A percentile compares a stretch with the other conserved stretches of the same genome.
These are phyloP conservation scores for Maudiozyma serrabonitensis DNA, from an alignment of 805 yeast genomes.

Conservation along the genomic window DNA sequence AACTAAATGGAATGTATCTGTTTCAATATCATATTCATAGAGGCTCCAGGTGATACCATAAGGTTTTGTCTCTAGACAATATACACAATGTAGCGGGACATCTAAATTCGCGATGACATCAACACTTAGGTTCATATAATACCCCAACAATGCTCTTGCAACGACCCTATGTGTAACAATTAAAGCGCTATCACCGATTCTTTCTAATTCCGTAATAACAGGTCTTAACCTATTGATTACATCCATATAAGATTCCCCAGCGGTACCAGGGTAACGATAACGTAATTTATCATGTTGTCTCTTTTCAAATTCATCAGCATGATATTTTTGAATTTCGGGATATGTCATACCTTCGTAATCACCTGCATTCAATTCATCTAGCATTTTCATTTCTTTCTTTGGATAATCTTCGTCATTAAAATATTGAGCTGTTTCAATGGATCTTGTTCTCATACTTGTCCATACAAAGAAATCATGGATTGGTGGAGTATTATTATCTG, in stretches of 20 bases:
- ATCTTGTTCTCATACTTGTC: slow-evolving; percentile 78
- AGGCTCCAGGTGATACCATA: slow-evolving; percentile 91
- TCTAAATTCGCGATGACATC: slow-evolving; percentile 82
- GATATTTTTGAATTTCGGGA: slow-evolving; percentile 61
- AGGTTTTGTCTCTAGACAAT: slow-evolving; percentile 84
- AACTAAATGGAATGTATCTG: slow-evolving; percentile 70
- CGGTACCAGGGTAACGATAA: slow-evolving; percentile 92
- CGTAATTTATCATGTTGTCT: slow-evolving; percentile 69
- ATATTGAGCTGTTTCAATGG: slow-evolving; percentile 65
- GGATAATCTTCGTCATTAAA: slow-evolving; percentile 70
- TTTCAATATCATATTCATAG: slow-evolving; percentile 72
- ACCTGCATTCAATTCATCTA: slow-evolving; percentile 91
- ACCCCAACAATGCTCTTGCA: slow-evolving; percentile 76
- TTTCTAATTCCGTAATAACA: slow-evolving; percentile 82
- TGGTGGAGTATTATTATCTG: slow-evolving; percentile 15
- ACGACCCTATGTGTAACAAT: slow-evolving; percentile 87
- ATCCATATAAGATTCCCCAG: slow-evolving; percentile 92
- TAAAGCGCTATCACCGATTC: slow-evolving; percentile 79
- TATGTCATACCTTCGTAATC: slow-evolving; percentile 89
- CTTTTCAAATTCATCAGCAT: slow-evolving; percentile 71
- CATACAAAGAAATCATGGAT: slow-evolving; percentile 73
- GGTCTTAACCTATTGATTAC: slow-evolving; percentile 87
- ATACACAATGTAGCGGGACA: slow-evolving; percentile 86
- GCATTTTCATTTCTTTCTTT: slow-evolving; percentile 81
- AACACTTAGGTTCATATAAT: slow-evolving; percentile 73